A percentile compares a stretch with the other conserved stretches of the same genome.
Evolutionary conservation across 805 yeast species (phyloP).

Genomic region (Kluyveromyces dobzhanskii): DNA sequence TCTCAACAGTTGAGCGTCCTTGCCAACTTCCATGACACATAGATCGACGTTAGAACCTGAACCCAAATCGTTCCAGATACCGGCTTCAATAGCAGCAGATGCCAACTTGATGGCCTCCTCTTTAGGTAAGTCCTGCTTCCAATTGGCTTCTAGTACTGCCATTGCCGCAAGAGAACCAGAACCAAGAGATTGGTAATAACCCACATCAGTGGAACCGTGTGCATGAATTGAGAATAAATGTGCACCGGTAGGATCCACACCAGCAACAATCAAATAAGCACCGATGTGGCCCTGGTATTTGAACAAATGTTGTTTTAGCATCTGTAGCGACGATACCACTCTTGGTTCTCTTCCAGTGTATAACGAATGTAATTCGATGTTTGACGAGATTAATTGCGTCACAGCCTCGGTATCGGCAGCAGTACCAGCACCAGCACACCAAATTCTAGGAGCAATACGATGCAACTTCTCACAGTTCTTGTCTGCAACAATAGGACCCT

Average conservation of each 20-base stretch:
- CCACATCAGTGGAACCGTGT: constrained; percentile 96
- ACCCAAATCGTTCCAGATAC: constrained; percentile 98
- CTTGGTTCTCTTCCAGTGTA: constrained; percentile 82
- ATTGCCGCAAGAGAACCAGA: constrained; percentile 98
- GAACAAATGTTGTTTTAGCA: constrained; percentile 91
- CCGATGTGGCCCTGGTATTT: constrained; percentile 97
- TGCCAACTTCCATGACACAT: constrained; percentile 92
- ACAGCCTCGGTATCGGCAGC: constrained; percentile 99
- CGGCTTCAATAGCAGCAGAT: constrained; percentile 89
- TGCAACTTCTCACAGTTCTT: constrained; percentile 96
- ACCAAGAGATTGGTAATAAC: constrained; percentile 85
- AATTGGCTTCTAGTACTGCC: constrained; percentile 89
- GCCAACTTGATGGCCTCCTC: constrained; percentile 91
- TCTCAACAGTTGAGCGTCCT: constrained; percentile 77
- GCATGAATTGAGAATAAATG: constrained; percentile 91
- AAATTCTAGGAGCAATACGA: constrained; percentile 78
- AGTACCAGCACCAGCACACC: constrained; percentile 99
- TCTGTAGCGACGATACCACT: constrained; percentile 85
- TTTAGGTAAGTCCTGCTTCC: constrained; percentile 68
- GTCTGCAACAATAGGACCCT: constrained; percentile 95
- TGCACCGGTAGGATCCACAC: constrained; percentile 93
- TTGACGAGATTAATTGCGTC: constrained; percentile 84
- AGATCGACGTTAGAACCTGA: constrained; percentile 97
- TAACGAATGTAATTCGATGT: constrained; percentile 82
- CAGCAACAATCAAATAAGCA: constrained; percentile 96